Evolutionary conservation across 495 filamentous ascomycete genomes (phyloP).

Genomic region (Platismatia glauca): DNA sequence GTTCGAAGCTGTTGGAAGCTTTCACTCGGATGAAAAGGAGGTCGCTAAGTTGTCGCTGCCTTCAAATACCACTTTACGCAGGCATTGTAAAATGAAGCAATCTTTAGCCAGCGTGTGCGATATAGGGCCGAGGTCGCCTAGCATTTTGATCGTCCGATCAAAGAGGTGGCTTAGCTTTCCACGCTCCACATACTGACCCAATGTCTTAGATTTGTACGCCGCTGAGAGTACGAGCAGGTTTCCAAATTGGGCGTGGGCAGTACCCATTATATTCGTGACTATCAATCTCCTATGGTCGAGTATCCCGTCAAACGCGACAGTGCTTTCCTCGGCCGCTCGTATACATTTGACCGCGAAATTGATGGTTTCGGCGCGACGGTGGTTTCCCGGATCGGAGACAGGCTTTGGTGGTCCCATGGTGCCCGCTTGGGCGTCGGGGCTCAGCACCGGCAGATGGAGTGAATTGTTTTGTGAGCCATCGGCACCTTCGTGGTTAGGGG

Average conservation of each 20-base stretch:
- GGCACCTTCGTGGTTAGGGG: conserved; percentile 6
- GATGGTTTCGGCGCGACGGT: conserved; percentile 41
- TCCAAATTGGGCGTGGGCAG: conserved; percentile 95
- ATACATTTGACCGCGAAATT: conserved; percentile 48
- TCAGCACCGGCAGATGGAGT: conserved; percentile 3
- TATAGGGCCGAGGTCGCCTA: conserved; percentile 50
- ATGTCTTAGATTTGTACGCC: conserved; percentile 54
- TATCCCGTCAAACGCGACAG: conserved; percentile 70
- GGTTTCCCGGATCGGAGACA: conserved; percentile 22
- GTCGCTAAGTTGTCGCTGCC: not conserved
- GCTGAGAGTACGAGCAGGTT: conserved; percentile 86
- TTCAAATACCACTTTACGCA: conserved; percentile 25
- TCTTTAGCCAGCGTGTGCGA: conserved; percentile 60
- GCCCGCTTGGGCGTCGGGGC: conserved; percentile 17
- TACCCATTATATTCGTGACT: conserved; percentile 91
- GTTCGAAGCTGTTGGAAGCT: not conserved
- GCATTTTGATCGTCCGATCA: conserved; percentile 60
- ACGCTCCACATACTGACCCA: conserved; percentile 40
- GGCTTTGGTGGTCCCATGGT: conserved; percentile 25
- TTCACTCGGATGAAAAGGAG: conserved; percentile 14
- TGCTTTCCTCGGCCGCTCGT: conserved; percentile 71
- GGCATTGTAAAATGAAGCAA: conserved; percentile 48
- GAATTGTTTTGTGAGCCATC: not conserved
- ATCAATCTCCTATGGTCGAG: conserved; percentile 53
- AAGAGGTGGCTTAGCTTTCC: conserved; percentile 39